Conservation (phyloP, 2,329 filamentous ascomycete genomes). For the Fusarium brevicatenulatum region DNA sequence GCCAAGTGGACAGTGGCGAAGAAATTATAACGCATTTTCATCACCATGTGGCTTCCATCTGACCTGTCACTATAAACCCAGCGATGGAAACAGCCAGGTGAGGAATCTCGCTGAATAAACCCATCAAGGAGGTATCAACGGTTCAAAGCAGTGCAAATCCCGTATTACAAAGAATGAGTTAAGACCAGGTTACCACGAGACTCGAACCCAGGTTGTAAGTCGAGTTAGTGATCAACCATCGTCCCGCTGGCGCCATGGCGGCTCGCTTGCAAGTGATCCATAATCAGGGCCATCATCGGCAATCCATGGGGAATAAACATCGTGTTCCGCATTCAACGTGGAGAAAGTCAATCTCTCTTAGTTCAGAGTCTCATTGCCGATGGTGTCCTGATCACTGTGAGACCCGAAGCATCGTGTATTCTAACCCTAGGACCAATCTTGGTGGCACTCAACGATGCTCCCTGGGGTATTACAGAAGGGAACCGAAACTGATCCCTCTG, state of each 20-base stretch:
- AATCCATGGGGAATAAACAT: slow-evolving; percentile 12
- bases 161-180: too few species aligned
- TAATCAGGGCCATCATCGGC: slow-evolving; percentile 17
- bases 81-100: not conserved
- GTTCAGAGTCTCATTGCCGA: slow-evolving; percentile 6
- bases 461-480: not conserved
- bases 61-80: not conserved
- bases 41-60: not conserved
- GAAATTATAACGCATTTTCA: not conserved
- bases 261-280: slow-evolving; percentile 23
- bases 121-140: not conserved
- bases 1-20: slow-evolving; percentile 35
- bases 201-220: not conserved
- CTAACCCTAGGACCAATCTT: not conserved
- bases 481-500: not conserved
- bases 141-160: not conserved
- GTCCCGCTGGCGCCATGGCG: slow-evolving; percentile 2
- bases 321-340: slow-evolving; percentile 34
- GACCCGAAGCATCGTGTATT: not conserved
- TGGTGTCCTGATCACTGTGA: slow-evolving; percentile 15
- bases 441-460: not conserved
- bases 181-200: not conserved
- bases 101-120: not conserved
- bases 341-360: slow-evolving; percentile 14
- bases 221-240: slow-evolving; percentile 5